A percentile compares a stretch with the other conserved stretches of the same genome.
These are phyloP conservation scores for Tremellales sp. DNA, from an alignment of 1,284 basidiomycete species.

Conservation along the genomic window DNA sequence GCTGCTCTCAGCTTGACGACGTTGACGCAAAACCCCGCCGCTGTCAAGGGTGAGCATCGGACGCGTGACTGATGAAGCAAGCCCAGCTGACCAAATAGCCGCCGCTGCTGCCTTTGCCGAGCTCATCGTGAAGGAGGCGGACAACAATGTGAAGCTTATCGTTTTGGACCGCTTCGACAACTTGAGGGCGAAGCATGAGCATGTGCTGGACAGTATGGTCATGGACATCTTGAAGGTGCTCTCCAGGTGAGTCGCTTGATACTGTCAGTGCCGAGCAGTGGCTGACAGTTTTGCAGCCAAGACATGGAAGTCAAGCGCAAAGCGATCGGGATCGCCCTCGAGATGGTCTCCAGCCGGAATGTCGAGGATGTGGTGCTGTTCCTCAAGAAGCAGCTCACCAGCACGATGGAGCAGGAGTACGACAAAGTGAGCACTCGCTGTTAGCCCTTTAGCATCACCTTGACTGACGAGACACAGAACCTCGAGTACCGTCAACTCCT, in stretches of 20 bases:
- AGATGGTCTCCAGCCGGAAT: constrained; percentile 90
- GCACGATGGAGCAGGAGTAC: constrained; percentile 78
- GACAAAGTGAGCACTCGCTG: constrained; percentile 34
- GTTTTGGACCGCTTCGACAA: constrained; percentile 88
- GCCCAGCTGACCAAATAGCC: constrained; percentile 54
- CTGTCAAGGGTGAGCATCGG: constrained; percentile 73
- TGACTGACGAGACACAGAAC: constrained; percentile 56
- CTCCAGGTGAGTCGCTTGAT: constrained; percentile 56
- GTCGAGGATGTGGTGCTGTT: constrained; percentile 97
- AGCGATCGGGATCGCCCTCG: constrained; percentile 82
- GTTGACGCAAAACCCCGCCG: constrained; percentile 91
- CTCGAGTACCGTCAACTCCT: constrained; percentile 93
- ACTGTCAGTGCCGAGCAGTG: not conserved
- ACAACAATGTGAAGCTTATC: constrained; percentile 99
- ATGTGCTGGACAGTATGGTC: constrained; percentile 84
- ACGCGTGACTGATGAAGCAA: not conserved
- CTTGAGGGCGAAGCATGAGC: constrained; percentile 81
- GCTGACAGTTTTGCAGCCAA: constrained; percentile 55
- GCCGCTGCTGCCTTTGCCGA: constrained; percentile 85
- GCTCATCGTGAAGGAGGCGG: constrained; percentile 89
- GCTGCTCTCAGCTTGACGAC: constrained; percentile 93
- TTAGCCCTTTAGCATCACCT: not conserved
- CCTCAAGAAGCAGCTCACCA: constrained; percentile 96
- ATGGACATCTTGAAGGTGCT: constrained; percentile 95
- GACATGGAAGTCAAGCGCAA: constrained; percentile 97